Evolutionary conservation across 2,329 filamentous ascomycete genomes (phyloP).

Genomic region (Fusarium lyarnte): DNA sequence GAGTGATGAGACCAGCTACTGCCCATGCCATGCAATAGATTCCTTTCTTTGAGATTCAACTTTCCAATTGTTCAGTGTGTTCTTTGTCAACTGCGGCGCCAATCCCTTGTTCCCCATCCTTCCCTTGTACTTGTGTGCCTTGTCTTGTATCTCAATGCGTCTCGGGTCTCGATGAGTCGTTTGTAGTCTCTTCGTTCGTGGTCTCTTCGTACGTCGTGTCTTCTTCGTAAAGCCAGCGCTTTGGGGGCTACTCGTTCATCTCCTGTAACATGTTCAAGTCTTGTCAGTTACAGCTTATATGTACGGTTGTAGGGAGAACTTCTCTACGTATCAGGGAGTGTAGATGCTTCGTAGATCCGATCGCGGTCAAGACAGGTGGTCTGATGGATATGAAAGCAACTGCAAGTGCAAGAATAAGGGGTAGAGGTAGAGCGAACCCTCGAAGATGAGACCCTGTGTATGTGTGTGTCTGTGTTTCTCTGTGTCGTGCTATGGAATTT

Average conservation of each 20-base stretch:
- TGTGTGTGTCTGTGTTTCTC: not conserved
- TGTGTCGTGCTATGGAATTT: not conserved
- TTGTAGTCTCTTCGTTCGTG: fast-evolving
- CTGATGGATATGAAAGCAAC: not conserved
- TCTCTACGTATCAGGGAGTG: not conserved
- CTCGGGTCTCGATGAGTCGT: not conserved
- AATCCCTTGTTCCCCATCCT: not conserved
- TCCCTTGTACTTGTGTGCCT: fast-evolving
- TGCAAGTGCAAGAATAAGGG: not conserved
- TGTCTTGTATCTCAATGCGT: not conserved
- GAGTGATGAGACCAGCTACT: not conserved
- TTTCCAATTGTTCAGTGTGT: not conserved
- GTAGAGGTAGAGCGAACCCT: too few relatives aligned
- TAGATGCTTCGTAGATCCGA: not conserved
- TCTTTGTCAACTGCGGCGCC: not conserved
- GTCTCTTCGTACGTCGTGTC: not conserved
- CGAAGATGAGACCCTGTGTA: not conserved
- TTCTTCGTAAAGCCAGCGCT: not conserved
- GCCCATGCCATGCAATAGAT: not conserved
- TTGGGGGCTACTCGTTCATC: not conserved
- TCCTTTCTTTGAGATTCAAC: not conserved
- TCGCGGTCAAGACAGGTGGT: not conserved
- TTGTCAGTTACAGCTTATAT: not conserved
- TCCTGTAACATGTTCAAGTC: not conserved
- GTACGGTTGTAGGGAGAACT: not conserved